A percentile compares a stretch with the other conserved stretches of the same genome.
These are phyloP conservation scores for Mortierella hygrophila DNA, from an alignment of 192 early-diverging fungal genomes.

Conservation along the genomic window DNA sequence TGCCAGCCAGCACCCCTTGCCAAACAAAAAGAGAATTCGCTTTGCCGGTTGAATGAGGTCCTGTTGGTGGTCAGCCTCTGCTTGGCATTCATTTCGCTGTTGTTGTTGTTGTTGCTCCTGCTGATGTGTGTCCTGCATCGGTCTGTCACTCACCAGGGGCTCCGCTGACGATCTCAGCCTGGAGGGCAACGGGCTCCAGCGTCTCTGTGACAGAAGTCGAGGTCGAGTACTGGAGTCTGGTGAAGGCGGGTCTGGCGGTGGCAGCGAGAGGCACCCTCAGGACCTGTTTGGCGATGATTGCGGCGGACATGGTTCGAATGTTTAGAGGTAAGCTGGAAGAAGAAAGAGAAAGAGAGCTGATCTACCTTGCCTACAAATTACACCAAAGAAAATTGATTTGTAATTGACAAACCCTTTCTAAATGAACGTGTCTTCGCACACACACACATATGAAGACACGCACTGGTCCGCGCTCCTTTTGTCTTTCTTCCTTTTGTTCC, in stretches of 20 bases:
- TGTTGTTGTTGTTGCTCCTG: neutral
- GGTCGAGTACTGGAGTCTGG: conserved; percentile 13
- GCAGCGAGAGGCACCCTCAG: neutral
- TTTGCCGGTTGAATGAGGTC: neutral
- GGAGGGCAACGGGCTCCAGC: conserved; percentile 14
- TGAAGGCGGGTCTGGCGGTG: conserved; percentile 3
- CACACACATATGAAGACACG: neutral
- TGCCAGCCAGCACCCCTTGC: neutral
- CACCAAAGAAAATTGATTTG: neutral
- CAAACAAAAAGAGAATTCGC: too few relatives aligned
- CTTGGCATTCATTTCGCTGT: neutral
- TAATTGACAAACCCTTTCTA: neutral
- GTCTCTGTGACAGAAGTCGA: conserved; percentile 26
- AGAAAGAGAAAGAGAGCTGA: neutral
- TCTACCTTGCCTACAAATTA: too few relatives aligned
- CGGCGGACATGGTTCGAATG: conserved; percentile 6
- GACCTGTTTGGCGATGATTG: conserved; percentile 14
- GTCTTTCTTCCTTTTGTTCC: neutral
- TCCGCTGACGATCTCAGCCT: conserved; percentile 38
- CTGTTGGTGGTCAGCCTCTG: neutral
- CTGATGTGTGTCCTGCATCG: neutral
- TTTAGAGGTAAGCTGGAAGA: too few relatives aligned
- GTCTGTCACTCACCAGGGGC: conserved; percentile 25
- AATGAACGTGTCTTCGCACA: neutral
- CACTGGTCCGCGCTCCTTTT: neutral